Evolutionary conservation across 768 basidiomycete species (phyloP).

Genomic region (Lepiota brunneoincarnata): DNA sequence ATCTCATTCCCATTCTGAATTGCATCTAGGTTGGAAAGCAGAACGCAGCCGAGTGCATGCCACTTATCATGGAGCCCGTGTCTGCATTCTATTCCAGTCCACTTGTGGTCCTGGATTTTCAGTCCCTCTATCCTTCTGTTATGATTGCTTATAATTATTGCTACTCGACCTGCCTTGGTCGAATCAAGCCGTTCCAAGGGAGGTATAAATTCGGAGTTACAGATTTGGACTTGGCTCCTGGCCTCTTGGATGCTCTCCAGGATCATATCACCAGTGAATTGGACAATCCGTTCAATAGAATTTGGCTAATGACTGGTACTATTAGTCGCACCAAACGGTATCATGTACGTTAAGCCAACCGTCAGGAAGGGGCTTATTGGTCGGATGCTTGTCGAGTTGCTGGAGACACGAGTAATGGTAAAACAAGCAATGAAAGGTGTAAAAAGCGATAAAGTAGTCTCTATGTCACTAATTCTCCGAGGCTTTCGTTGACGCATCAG

Average conservation of each 20-base stretch:
- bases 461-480: background rate
- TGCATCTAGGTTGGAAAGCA: slow-evolving; percentile 81
- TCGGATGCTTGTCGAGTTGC: slow-evolving; percentile 88
- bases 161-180: slow-evolving; percentile 94
- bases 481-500: background rate
- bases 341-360: slow-evolving; percentile 85
- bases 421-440: slow-evolving; percentile 92
- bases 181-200: slow-evolving; percentile 83
- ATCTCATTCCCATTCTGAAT: background rate
- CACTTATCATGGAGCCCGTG: slow-evolving; percentile 91
- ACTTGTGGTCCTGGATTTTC: slow-evolving; percentile 92
- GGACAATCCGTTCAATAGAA: background rate
- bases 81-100: slow-evolving; percentile 94
- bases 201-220: slow-evolving; percentile 85
- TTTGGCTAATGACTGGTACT: background rate
- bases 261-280: slow-evolving; percentile 74
- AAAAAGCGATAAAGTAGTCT: slow-evolving; percentile 69
- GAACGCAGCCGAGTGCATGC: slow-evolving; percentile 95
- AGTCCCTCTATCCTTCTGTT: slow-evolving; percentile 92
- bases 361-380: slow-evolving; percentile 84
- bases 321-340: slow-evolving; percentile 91
- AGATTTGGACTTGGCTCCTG: slow-evolving; percentile 65
- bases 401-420: slow-evolving; percentile 97
- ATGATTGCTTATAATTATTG: slow-evolving; percentile 99
- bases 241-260: slow-evolving; percentile 64